Evolutionary conservation across 371 early-diverging fungal species (phyloP).

Genomic region (Zancudomyces culisetae): DNA sequence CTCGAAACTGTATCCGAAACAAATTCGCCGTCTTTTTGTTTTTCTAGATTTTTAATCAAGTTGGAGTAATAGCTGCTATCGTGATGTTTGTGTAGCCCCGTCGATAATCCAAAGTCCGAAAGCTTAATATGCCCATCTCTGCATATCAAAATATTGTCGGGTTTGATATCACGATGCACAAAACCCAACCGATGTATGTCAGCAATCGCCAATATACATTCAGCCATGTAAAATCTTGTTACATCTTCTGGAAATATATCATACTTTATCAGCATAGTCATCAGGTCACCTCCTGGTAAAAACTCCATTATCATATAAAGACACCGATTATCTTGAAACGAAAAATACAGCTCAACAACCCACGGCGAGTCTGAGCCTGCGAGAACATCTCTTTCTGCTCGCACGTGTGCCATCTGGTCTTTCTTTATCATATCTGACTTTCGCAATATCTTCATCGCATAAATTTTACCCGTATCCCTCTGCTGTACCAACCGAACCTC

Average conservation of each 20-base stretch:
- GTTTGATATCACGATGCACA: constrained; percentile 90
- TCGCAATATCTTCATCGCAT: constrained; percentile 91
- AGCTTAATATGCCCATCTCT: constrained; percentile 76
- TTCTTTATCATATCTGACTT: constrained; percentile 95
- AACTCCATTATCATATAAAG: constrained; percentile 97
- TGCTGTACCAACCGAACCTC: constrained; percentile 94
- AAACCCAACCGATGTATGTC: constrained; percentile 91
- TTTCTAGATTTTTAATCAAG: constrained; percentile 34
- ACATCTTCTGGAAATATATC: constrained; percentile 91
- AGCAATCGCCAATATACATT: constrained; percentile 86
- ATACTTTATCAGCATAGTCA: constrained; percentile 93
- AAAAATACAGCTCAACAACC: constrained; percentile 94
- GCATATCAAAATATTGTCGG: constrained; percentile 72
- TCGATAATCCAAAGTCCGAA: constrained; percentile 94
- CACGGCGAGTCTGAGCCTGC: constrained; percentile 94
- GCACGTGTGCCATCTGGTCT: constrained; percentile 92
- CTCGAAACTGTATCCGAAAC: constrained; percentile 14
- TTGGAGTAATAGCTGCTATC: constrained; percentile 84
- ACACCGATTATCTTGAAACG: constrained; percentile 87
- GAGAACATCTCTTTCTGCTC: constrained; percentile 91
- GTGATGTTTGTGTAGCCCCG: constrained; percentile 95
- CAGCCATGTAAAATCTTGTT: constrained; percentile 96
- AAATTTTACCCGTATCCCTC: constrained; percentile 87
- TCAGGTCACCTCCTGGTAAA: constrained; percentile 91
- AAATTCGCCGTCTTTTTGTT: constrained; percentile 26